Evolutionary conservation across 2,329 filamentous ascomycete species (phyloP).

Genomic region (Xylariaceae sp.): DNA sequence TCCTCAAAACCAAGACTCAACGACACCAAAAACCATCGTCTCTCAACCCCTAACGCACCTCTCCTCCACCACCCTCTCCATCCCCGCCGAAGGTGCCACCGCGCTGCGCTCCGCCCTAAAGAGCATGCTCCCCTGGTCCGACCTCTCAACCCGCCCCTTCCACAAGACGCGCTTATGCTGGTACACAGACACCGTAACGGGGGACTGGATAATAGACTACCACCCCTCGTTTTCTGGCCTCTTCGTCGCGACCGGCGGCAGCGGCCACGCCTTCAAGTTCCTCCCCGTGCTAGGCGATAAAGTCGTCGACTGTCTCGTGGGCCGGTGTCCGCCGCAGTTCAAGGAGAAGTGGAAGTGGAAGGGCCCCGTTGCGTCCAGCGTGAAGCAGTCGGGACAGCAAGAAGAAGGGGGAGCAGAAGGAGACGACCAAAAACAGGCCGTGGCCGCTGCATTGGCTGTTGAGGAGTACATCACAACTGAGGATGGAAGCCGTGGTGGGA

Average conservation of each 20-base stretch:
- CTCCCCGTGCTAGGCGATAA: constrained; percentile 62
- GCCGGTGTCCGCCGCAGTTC: constrained; percentile 47
- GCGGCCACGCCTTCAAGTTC: constrained; percentile 67
- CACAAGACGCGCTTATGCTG: constrained; percentile 63
- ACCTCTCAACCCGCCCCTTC: constrained; percentile 58
- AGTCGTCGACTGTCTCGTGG: constrained; percentile 52
- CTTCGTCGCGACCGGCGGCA: constrained; percentile 60
- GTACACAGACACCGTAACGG: constrained; percentile 71
- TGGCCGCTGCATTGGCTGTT: constrained; percentile 38
- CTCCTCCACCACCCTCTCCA: constrained; percentile 43
- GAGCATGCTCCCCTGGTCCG: constrained; percentile 55
- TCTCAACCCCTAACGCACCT: constrained; percentile 46
- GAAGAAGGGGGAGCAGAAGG: not conserved
- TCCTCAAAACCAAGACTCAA: constrained; percentile 1
- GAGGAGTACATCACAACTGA: constrained; percentile 43
- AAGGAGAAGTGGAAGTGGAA: constrained; percentile 61
- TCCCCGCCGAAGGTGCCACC: constrained; percentile 58
- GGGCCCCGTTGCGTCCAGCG: constrained; percentile 16
- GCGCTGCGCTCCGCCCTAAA: constrained; percentile 59
- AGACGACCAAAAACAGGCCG: not conserved
- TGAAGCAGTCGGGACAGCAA: constrained; percentile 43
- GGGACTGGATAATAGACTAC: constrained; percentile 67
- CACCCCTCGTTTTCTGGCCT: constrained; percentile 58
- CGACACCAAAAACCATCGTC: constrained; percentile 16
- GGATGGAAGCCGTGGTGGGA: constrained; percentile 51